A percentile compares a stretch with the other conserved stretches of the same genome.
Evolutionary conservation across 1,284 basidiomycete genomes (phyloP).

Genomic region (Marasmius fiardii): DNA sequence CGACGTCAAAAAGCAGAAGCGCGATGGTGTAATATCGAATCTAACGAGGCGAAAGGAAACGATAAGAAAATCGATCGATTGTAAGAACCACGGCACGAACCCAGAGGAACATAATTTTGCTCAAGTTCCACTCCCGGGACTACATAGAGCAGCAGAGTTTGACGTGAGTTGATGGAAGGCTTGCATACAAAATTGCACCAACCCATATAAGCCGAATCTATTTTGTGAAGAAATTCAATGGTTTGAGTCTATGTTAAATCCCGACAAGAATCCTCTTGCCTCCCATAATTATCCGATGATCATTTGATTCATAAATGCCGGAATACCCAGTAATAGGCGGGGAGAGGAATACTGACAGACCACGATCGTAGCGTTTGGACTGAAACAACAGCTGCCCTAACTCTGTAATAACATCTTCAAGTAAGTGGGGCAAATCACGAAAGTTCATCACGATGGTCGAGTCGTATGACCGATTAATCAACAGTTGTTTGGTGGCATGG

Average conservation of each 20-base stretch:
- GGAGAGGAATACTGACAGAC: no score
- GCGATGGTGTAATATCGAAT: constrained; percentile 42
- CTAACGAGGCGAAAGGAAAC: constrained; percentile 17
- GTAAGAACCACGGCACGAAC: constrained; percentile 24
- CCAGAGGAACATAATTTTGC: constrained; percentile 37
- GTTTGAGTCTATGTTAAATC: background rate
- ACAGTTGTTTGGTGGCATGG: no score
- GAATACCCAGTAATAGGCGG: no score
- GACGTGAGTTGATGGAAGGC: background rate
- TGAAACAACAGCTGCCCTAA: no score
- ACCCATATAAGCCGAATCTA: constrained; percentile 36
- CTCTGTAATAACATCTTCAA: no score
- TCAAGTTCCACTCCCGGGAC: constrained; percentile 26
- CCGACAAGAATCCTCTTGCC: background rate
- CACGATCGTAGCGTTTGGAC: no score
- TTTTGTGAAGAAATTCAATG: background rate
- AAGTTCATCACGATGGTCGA: no score
- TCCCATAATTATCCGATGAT: no score
- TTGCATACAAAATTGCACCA: constrained; percentile 2
- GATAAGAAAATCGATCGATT: background rate
- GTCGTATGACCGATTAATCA: no score
- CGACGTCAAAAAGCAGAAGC: constrained; percentile 35
- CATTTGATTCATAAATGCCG: no score
- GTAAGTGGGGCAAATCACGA: no score
- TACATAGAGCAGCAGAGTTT: constrained; percentile 11